Evolutionary conservation across 2,329 filamentous ascomycete species (phyloP), one percentile per base, ranked within the genome.

Genomic region (Alternaria rosae): DNA sequence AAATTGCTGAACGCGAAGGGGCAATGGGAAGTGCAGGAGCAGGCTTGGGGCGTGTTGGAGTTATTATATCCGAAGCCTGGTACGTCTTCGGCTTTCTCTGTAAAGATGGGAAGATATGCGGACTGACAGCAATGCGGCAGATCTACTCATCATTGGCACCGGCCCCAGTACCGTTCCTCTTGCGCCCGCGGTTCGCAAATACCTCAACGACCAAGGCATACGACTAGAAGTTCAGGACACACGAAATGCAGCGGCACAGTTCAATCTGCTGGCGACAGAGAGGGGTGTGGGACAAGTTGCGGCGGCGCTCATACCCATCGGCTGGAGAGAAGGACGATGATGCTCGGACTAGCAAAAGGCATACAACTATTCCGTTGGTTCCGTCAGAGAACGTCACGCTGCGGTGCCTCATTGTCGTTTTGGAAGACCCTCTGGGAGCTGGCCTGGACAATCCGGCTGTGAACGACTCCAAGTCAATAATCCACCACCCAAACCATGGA

Each of bases 231-330:
- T 97, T 4, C 86, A 94, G 74, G 95, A 98, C 81, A 98, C 95
- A 30, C 85, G 93, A 66, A 98, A 98, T 80, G 95, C 95, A 9
- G 92, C 94, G 1, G 91, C 94, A 32, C 93, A 97, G 78, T 99
- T 95, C 79, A 99, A 99, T 76, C 78, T 99, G 73, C 82, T 99
- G 57, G 94, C 93, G n/a, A 98, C 93, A 17, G 95, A 99, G 82
- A 85, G 95, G 54, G 94, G 95, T 1, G 89, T 95, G 6, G 85
- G 88, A 20, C 91, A 94, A 72, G 89, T 98, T 64, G 94, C 93
- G 26, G 94, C 93, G 3, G 94, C 93, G 10, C 78, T 99, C 79
- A 87, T 98, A 78, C 94, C 94, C 0, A 85, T 95, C 55, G 93
- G 93, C 3, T 96, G 92, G 92, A 87, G 85, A 71, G 90, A 92